Evolutionary conservation across 225 moss, liverwort and hornwort species (phyloP).

Genomic region (Pleurozium schreberi): DNA sequence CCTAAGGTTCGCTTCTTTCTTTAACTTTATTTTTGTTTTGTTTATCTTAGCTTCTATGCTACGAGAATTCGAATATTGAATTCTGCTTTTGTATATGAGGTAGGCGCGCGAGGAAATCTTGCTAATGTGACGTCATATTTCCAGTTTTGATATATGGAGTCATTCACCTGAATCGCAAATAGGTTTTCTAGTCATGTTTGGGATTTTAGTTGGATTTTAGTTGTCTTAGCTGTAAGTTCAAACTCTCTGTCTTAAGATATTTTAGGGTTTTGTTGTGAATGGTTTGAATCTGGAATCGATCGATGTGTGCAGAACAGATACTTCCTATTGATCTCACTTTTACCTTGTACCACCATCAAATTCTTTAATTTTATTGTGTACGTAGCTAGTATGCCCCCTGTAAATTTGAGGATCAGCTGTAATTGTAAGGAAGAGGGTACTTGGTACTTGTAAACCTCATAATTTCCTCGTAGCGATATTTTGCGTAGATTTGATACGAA

Average conservation of each 20-base stretch:
- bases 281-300: neutral
- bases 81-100: neutral
- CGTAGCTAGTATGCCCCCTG: neutral
- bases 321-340: neutral
- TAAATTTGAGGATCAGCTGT: neutral
- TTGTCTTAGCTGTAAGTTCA: neutral
- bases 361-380: neutral
- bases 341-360: neutral
- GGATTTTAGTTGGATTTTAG: neutral
- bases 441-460: neutral
- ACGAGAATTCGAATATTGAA: neutral
- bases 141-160: neutral
- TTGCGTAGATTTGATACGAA: neutral
- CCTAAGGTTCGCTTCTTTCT: slow-evolving; percentile 57
- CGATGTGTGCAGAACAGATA: neutral
- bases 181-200: neutral
- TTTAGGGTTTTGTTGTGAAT: neutral
- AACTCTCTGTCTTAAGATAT: neutral
- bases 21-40: neutral
- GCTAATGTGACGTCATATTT: neutral
- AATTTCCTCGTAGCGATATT: neutral
- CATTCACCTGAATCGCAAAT: neutral
- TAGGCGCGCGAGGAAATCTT: neutral
- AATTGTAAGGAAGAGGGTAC: neutral
- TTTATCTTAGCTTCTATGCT: neutral